phyloP scores from a whole-genome alignment of 768 basidiomycete genomes.

The Tulasnella sp. region DNA sequence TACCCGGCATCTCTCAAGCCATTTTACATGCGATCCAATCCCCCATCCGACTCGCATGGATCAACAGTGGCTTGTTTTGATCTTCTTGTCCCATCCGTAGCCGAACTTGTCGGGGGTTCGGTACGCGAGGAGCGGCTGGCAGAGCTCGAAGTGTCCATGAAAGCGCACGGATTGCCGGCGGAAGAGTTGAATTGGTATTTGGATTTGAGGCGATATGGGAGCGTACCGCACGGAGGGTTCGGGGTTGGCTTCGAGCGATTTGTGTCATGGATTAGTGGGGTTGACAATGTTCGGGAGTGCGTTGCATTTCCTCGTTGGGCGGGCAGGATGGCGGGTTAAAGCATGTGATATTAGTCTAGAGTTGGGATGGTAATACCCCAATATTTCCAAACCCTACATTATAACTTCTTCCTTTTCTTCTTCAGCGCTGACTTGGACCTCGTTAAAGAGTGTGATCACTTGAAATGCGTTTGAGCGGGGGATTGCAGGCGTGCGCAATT shows the following conservation, averaged over 20 bases:
- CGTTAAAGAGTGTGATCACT: no score
- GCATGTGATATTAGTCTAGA: not conserved
- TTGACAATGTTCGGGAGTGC: constrained; percentile 90
- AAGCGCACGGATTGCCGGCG: constrained; percentile 44
- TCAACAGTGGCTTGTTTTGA: constrained; percentile 91
- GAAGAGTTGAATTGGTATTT: constrained; percentile 57
- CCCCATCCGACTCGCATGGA: constrained; percentile 25
- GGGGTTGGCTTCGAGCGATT: constrained; percentile 94
- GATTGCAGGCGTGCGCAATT: no score
- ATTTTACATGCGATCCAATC: constrained; percentile 90
- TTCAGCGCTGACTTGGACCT: no score
- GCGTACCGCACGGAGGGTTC: constrained; percentile 90
- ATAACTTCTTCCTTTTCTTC: not conserved
- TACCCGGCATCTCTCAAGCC: constrained; percentile 84
- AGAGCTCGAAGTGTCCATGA: constrained; percentile 52
- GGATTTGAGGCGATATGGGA: constrained; percentile 78
- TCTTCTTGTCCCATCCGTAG: constrained; percentile 78
- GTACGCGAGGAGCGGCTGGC: constrained; percentile 70
- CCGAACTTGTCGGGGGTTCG: constrained; percentile 90
- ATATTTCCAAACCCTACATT: not conserved
- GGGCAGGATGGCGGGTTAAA: constrained; percentile 56
- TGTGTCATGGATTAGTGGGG: constrained; percentile 78
- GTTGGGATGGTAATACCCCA: not conserved
- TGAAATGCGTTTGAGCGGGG: no score
- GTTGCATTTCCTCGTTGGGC: constrained; percentile 89